These are phyloP conservation scores for Moelleriella libera DNA, from an alignment of 2,329 filamentous ascomycete genomes.

Conservation along the genomic window DNA sequence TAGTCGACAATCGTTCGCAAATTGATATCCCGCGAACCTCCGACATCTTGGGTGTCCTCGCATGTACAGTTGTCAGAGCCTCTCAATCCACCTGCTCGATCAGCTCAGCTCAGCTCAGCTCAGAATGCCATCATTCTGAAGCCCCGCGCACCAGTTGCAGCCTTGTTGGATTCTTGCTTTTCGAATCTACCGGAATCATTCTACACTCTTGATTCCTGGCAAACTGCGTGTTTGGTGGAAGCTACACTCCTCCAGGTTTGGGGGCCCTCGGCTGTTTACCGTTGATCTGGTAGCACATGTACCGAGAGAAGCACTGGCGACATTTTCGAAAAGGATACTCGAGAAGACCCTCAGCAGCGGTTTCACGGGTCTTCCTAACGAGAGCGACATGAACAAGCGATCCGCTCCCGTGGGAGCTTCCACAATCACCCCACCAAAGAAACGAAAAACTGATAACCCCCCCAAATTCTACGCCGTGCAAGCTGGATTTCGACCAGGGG, in stretches of 20 bases:
- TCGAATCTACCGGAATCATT: neutral
- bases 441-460: slow-evolving; percentile 31
- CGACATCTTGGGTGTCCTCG: neutral
- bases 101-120: neutral
- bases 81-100: neutral
- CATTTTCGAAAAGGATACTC: neutral
- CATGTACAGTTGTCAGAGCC: neutral
- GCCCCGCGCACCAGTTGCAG: slow-evolving; percentile 9
- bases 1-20: too few species aligned
- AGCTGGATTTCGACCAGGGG: slow-evolving; percentile 39
- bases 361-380: neutral
- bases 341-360: slow-evolving; percentile 1
- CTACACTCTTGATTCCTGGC: neutral
- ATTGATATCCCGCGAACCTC: too few species aligned
- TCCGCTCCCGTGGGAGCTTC: slow-evolving; percentile 8
- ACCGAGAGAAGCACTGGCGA: neutral
- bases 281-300: neutral
- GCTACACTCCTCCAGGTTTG: neutral
- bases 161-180: slow-evolving; percentile 11
- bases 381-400: slow-evolving; percentile 17
- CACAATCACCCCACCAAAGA: slow-evolving; percentile 19
- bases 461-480: slow-evolving; percentile 52
- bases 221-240: neutral
- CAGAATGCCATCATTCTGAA: slow-evolving; percentile 15
- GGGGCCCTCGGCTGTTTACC: neutral